These are phyloP conservation scores for Cardamine occulta DNA, from an alignment of 345 rosid genomes.

Conservation along the genomic window DNA sequence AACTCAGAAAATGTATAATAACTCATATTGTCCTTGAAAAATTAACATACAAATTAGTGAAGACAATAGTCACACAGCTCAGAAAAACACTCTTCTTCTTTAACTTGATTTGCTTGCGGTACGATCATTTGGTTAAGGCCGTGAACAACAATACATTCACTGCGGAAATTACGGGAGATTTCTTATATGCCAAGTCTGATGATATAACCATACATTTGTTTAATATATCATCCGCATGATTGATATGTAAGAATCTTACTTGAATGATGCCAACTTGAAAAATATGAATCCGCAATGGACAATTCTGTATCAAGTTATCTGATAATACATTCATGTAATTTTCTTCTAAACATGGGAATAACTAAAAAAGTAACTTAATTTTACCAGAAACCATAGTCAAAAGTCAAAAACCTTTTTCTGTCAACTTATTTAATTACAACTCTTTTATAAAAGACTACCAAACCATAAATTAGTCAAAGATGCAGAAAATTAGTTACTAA, in stretches of 20 bases:
- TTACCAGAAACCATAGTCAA: not conserved
- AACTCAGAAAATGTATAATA: slow-evolving; percentile 7
- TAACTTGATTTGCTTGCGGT: too few species aligned
- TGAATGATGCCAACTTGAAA: slow-evolving; percentile 40
- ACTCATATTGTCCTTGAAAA: not conserved
- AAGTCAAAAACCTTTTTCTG: too few species aligned
- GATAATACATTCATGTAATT: too few species aligned
- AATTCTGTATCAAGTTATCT: not conserved
- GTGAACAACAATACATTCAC: slow-evolving; percentile 20
- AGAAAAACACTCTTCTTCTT: too few species aligned
- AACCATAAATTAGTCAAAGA: too few species aligned
- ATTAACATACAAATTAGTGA: not conserved
- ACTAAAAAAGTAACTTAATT: too few species aligned
- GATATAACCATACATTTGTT: slow-evolving; percentile 24
- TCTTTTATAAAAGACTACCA: too few species aligned
- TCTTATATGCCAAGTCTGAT: slow-evolving; percentile 46
- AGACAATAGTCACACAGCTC: too few species aligned
- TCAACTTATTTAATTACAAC: not conserved
- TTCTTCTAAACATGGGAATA: not conserved
- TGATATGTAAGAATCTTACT: not conserved
- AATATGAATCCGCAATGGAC: slow-evolving; percentile 31
- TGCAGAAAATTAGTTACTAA: too few species aligned
- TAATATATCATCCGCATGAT: not conserved
- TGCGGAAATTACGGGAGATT: slow-evolving; percentile 10
- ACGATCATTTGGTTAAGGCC: too few species aligned